These are phyloP conservation scores for Periconia sp. DNA, from an alignment of 2,329 filamentous ascomycete genomes.

Conservation along the genomic window DNA sequence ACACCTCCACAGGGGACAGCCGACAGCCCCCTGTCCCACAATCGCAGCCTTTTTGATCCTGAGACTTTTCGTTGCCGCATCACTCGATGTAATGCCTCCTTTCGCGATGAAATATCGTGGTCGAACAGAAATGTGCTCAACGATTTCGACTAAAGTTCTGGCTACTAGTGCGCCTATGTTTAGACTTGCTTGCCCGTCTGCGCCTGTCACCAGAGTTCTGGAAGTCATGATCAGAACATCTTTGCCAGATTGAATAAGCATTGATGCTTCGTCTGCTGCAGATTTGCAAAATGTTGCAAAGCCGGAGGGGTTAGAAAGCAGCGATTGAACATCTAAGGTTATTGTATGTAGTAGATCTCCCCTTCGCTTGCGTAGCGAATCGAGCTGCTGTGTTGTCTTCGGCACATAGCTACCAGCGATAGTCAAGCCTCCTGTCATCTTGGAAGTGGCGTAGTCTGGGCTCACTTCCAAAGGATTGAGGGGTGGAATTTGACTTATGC, in stretches of 20 bases:
- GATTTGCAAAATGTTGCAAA: conserved; percentile 43
- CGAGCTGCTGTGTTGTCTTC: conserved; percentile 64
- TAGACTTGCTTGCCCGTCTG: conserved; percentile 58
- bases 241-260: conserved; percentile 50
- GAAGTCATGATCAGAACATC: conserved; percentile 68
- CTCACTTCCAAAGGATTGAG: conserved; percentile 55
- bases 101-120: conserved; percentile 65
- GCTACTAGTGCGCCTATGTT: conserved; percentile 63
- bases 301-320: conserved; percentile 50
- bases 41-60: conserved; percentile 61
- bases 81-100: conserved; percentile 65
- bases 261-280: conserved; percentile 38
- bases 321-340: conserved; percentile 55
- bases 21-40: conserved; percentile 63
- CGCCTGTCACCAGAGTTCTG: conserved; percentile 57
- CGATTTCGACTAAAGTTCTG: conserved; percentile 57
- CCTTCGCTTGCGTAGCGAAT: conserved; percentile 48
- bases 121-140: conserved; percentile 53
- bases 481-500: conserved; percentile 59
- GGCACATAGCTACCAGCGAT: conserved; percentile 65
- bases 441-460: conserved; percentile 41
- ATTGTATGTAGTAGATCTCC: conserved; percentile 53
- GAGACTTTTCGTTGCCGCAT: conserved; percentile 64
- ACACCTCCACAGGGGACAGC: conserved; percentile 65
- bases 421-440: conserved; percentile 60